phyloP scores from a whole-genome alignment of 768 basidiomycete species.

The Termitomyces sp. region DNA sequence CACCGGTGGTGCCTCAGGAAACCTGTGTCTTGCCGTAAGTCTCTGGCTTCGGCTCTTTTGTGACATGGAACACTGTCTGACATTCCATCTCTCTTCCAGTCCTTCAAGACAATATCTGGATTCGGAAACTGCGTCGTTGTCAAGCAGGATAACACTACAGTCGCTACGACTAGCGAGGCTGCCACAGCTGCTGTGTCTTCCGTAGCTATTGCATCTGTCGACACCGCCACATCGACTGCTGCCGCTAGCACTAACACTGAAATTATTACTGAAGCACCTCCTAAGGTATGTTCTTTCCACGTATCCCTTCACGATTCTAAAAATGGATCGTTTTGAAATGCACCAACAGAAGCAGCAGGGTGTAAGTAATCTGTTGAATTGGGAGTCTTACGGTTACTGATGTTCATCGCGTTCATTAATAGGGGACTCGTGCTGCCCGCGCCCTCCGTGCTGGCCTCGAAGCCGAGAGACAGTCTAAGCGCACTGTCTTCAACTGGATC shows the following conservation, averaged over 20 bases:
- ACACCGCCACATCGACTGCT: constrained; percentile 1
- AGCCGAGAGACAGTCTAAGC: constrained; percentile 16
- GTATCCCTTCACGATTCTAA: background rate
- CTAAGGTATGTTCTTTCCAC: background rate
- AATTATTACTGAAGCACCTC: constrained; percentile 3
- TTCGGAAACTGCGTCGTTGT: constrained; percentile 57
- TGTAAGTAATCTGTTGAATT: constrained; percentile 6
- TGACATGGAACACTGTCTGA: background rate
- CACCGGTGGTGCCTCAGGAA: constrained; percentile 39
- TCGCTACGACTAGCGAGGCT: constrained; percentile 9
- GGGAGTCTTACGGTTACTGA: background rate
- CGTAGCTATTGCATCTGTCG: constrained; percentile 14
- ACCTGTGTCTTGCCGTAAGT: constrained; percentile 48
- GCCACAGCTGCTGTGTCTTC: constrained; percentile 3
- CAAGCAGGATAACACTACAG: constrained; percentile 23
- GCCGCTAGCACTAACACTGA: background rate
- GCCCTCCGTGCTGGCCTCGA: constrained; percentile 27
- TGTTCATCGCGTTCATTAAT: background rate
- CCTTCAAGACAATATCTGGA: constrained; percentile 43
- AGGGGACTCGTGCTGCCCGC: constrained; percentile 40
- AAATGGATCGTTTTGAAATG: background rate
- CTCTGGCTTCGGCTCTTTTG: background rate
- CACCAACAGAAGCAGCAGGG: background rate
- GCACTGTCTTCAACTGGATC: constrained; percentile 23
- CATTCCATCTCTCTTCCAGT: constrained; percentile 17